Conservation (phyloP, 2,329 filamentous ascomycete species). For the Xylaria sp. region DNA sequence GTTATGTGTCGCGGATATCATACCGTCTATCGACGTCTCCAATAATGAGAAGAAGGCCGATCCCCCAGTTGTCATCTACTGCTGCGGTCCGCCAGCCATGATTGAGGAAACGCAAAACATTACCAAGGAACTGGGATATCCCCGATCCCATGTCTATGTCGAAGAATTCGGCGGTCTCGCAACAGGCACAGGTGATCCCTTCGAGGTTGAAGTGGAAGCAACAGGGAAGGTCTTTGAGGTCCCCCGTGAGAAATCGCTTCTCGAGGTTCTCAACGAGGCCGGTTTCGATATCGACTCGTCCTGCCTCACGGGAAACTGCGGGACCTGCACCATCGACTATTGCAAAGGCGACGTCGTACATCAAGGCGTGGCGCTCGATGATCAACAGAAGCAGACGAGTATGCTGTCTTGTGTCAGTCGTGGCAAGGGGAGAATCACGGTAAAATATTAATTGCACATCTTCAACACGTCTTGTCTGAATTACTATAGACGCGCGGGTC, state of each 20-base stretch:
- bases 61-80: slow-evolving; percentile 30
- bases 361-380: slow-evolving; percentile 28
- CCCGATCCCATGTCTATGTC: slow-evolving; percentile 25
- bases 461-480: not conserved
- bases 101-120: slow-evolving; percentile 23
- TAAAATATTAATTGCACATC: slow-evolving; percentile 14
- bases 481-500: not conserved
- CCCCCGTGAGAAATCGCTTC: slow-evolving; percentile 29
- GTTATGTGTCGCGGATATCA: slow-evolving; percentile 35
- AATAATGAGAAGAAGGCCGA: slow-evolving; percentile 9
- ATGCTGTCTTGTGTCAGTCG: slow-evolving; percentile 32
- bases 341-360: slow-evolving; percentile 29
- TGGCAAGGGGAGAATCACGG: slow-evolving; percentile 27
- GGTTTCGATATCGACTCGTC: slow-evolving; percentile 32
- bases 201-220: slow-evolving; percentile 28
- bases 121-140: slow-evolving; percentile 23
- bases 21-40: slow-evolving; percentile 18
- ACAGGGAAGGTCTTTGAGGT: slow-evolving; percentile 27
- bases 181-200: slow-evolving; percentile 30
- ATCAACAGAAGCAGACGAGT: slow-evolving; percentile 27
- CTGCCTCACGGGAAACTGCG: slow-evolving; percentile 31
- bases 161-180: slow-evolving; percentile 29
- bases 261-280: slow-evolving; percentile 31
- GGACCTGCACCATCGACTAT: slow-evolving; percentile 30
- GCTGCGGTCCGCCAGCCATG: slow-evolving; percentile 28